Conservation (phyloP, 2,329 filamentous ascomycete genomes). For the Torrubiella hemipterigena region DNA sequence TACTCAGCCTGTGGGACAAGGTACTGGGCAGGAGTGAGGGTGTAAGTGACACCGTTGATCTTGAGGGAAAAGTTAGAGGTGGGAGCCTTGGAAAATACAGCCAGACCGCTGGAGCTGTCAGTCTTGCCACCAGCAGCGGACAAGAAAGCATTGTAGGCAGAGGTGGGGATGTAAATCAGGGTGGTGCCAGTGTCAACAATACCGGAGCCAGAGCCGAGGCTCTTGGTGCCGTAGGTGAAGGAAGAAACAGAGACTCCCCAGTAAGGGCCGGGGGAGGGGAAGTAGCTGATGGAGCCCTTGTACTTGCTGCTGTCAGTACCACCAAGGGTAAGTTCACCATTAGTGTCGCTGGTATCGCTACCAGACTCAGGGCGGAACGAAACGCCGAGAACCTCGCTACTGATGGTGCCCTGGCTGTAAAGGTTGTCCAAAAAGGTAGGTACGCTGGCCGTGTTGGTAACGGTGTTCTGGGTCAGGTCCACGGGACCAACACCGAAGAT, state of each 20-base stretch:
- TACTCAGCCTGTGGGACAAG: conserved; percentile 15
- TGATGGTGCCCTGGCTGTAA: conserved; percentile 14
- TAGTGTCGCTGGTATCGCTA: conserved; percentile 12
- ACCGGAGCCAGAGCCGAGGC: conserved; percentile 8
- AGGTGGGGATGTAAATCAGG: conserved; percentile 14
- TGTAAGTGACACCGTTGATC: conserved; percentile 14
- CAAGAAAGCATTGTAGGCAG: conserved; percentile 15
- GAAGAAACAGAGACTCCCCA: conserved; percentile 13
- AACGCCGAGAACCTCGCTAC: conserved; percentile 15
- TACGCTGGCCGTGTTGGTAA: conserved; percentile 12
- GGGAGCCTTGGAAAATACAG: conserved; percentile 13
- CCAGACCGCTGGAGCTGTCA: conserved; percentile 13
- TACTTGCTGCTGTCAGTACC: conserved; percentile 11
- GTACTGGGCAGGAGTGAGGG: conserved; percentile 15
- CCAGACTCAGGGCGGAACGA: conserved; percentile 15
- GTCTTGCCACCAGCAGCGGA: conserved; percentile 13
- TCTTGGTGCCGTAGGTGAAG: conserved; percentile 12
- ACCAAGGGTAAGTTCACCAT: conserved; percentile 13
- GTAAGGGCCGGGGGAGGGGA: conserved; percentile 9
- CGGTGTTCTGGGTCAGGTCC: conserved; percentile 12
- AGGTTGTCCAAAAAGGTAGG: conserved; percentile 17
- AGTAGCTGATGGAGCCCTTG: conserved; percentile 10
- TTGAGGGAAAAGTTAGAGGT: conserved; percentile 16
- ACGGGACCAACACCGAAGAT: conserved; percentile 13
- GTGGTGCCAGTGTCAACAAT: conserved; percentile 16